Percentiles rank a stretch among this genome's conserved stretches.
Evolutionary conservation across 257 asterid species (phyloP).

Genomic region (Plantago elongata): DNA sequence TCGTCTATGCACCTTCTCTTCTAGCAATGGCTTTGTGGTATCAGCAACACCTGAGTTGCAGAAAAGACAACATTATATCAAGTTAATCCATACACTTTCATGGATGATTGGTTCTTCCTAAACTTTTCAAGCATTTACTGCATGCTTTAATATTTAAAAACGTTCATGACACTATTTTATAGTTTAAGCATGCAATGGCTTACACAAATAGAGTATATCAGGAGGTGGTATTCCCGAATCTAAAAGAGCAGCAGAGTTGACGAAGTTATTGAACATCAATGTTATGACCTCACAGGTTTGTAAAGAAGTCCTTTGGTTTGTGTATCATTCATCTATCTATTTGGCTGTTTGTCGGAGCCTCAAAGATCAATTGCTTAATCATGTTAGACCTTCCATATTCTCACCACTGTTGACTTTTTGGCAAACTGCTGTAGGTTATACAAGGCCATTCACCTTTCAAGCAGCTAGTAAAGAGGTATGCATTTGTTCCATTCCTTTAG

Average conservation of each 20-base stretch:
- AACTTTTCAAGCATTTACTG: constrained; percentile 1
- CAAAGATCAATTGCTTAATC: constrained; percentile 9
- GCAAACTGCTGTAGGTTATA: constrained; percentile 62
- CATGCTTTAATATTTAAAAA: constrained; percentile 19
- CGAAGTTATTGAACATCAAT: constrained; percentile 51
- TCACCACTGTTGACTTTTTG: constrained; percentile 5
- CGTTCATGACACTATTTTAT: constrained; percentile 13
- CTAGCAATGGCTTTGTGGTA: background rate
- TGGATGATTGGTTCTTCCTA: background rate
- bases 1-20: too few relatives aligned
- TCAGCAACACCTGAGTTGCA: constrained; percentile 12
- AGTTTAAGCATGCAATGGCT: constrained; percentile 10
- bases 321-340: constrained; percentile 2
- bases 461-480: constrained; percentile 59
- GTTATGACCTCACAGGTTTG: constrained; percentile 68
- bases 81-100: background rate
- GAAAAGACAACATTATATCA: background rate
- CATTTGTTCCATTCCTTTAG: background rate
- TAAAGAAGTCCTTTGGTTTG: constrained; percentile 1
- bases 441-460: constrained; percentile 92
- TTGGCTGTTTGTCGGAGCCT: constrained; percentile 1
- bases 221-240: constrained; percentile 97
- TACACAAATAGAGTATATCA: constrained; percentile 29
- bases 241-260: constrained; percentile 63
- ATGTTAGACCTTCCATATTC: background rate